Percentiles rank a stretch among this genome's conserved stretches.
These are phyloP conservation scores for Pyrenophora tritici-repentis DNA, from an alignment of 2,329 filamentous ascomycete genomes.

Conservation along the genomic window DNA sequence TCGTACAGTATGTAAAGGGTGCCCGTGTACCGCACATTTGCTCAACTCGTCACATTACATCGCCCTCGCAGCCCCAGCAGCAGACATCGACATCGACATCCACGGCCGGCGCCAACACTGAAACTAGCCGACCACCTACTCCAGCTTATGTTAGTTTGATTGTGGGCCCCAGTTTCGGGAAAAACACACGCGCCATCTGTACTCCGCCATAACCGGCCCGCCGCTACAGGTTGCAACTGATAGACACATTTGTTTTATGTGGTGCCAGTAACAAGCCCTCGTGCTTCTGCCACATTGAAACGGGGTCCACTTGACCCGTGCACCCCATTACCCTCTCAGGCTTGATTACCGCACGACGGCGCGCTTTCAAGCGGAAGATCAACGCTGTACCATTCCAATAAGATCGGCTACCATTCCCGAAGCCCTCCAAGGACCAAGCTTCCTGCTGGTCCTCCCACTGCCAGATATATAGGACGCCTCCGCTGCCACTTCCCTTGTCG, in stretches of 20 bases:
- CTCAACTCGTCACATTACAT: constrained; percentile 10
- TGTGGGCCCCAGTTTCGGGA: constrained; percentile 27
- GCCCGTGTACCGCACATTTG: constrained; percentile 7
- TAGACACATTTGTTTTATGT: constrained; percentile 21
- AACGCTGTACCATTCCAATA: constrained; percentile 37
- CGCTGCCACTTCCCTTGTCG: constrained; percentile 26
- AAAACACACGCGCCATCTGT: constrained; percentile 17
- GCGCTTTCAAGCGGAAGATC: constrained; percentile 40
- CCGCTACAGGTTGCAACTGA: constrained; percentile 35
- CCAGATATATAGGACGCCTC: constrained; percentile 41
- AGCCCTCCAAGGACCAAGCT: constrained; percentile 30
- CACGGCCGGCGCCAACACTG: constrained; percentile 1
- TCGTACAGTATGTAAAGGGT: constrained; percentile 5
- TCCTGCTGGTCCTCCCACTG: constrained; percentile 37
- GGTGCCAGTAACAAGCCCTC: constrained; percentile 23
- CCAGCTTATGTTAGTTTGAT: constrained; percentile 28
- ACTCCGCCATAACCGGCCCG: constrained; percentile 30
- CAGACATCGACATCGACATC: not conserved
- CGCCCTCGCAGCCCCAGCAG: constrained; percentile 12
- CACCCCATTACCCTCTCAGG: constrained; percentile 29
- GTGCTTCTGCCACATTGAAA: constrained; percentile 27
- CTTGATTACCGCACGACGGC: constrained; percentile 31
- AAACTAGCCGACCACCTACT: constrained; percentile 25
- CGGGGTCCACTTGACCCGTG: constrained; percentile 36
- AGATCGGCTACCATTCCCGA: constrained; percentile 35